Evolutionary conservation across 1,284 basidiomycete species (phyloP).

Genomic region (Ceratobasidium sp.): DNA sequence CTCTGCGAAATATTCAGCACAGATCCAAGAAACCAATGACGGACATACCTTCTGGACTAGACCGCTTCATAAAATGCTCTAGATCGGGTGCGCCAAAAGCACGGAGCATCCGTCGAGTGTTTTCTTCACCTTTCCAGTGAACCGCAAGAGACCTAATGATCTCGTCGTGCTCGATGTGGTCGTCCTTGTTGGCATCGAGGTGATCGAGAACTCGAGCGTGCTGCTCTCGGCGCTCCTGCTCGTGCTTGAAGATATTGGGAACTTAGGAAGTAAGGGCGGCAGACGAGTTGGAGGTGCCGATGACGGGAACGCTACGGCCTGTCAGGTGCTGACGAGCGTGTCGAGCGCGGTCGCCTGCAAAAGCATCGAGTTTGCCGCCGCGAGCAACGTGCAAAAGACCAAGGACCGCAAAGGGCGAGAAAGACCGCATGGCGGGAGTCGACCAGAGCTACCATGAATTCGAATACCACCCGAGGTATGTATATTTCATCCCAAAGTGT

Average conservation of each 20-base stretch:
- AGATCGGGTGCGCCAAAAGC: not conserved
- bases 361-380: slow-evolving; percentile 8
- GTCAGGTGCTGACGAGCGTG: not conserved
- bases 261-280: not conserved
- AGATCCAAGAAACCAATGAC: not conserved
- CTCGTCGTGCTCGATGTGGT: not conserved
- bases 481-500: not conserved
- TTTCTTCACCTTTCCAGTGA: not conserved
- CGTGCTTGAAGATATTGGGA: not conserved
- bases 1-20: not conserved
- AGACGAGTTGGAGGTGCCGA: not conserved
- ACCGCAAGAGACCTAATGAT: slow-evolving; percentile 13
- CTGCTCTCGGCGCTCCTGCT: not conserved
- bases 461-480: not conserved
- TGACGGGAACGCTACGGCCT: not conserved
- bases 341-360: slow-evolving; percentile 7
- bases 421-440: slow-evolving; percentile 3
- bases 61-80: not conserved
- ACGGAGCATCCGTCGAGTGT: not conserved
- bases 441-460: not conserved
- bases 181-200: slow-evolving; percentile 17
- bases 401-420: slow-evolving; percentile 14
- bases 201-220: not conserved
- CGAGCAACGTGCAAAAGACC: slow-evolving; percentile 15
- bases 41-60: not conserved